Evolutionary conservation across 371 early-diverging fungal species (phyloP).

Genomic region (Mortierella sp.): DNA sequence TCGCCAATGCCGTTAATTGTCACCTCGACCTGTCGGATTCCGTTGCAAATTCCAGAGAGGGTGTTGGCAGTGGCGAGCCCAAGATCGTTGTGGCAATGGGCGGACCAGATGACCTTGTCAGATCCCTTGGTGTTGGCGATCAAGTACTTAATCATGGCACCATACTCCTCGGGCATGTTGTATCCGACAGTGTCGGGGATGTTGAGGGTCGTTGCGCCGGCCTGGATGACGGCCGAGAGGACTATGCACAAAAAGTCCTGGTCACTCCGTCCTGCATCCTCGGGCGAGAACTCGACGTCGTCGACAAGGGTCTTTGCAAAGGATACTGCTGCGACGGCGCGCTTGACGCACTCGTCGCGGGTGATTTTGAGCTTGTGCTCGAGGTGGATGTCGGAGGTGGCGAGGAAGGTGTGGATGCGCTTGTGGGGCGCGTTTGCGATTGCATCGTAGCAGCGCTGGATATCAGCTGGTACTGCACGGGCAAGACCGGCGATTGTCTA

Average conservation of each 20-base stretch:
- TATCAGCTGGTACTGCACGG: conserved; percentile 89
- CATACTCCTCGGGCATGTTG: conserved; percentile 93
- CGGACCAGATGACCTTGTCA: conserved; percentile 87
- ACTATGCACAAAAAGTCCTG: conserved; percentile 88
- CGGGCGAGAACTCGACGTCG: conserved; percentile 95
- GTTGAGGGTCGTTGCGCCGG: conserved; percentile 96
- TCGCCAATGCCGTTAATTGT: conserved; percentile 98
- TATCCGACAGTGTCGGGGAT: conserved; percentile 98
- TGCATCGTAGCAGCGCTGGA: conserved; percentile 92
- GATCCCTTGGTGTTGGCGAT: conserved; percentile 82
- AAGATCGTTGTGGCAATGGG: conserved; percentile 97
- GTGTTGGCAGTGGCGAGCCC: conserved; percentile 98
- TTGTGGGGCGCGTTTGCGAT: conserved; percentile 84
- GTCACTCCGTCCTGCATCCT: conserved; percentile 95
- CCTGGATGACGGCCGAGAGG: conserved; percentile 89
- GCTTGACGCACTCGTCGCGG: conserved; percentile 88
- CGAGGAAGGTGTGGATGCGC: conserved; percentile 95
- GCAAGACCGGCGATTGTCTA: conserved; percentile 92
- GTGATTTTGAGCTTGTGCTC: conserved; percentile 92
- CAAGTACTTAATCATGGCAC: conserved; percentile 85
- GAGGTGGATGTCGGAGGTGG: conserved; percentile 96
- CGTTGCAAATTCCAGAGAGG: conserved; percentile 88
- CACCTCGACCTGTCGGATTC: conserved; percentile 97
- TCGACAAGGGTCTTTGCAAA: conserved; percentile 83
- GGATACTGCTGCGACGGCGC: conserved; percentile 87